Conservation (phyloP, 768 basidiomycete genomes). For the Omphalotus guepiniiformis region DNA sequence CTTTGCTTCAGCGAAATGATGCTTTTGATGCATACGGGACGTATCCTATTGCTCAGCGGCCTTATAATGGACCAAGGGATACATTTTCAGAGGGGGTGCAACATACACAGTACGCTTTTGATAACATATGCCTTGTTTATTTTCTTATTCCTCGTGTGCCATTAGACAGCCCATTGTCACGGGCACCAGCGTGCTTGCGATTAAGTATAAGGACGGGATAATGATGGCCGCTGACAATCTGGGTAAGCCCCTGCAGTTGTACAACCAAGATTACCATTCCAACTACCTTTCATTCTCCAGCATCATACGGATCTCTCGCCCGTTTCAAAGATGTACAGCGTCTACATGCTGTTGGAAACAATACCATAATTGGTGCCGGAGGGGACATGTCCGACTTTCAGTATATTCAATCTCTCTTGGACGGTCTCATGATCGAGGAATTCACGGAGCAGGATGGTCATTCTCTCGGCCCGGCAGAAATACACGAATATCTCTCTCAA, state of each 20-base stretch:
- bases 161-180: constrained; percentile 96
- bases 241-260: constrained; percentile 48
- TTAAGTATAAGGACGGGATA: constrained; percentile 94
- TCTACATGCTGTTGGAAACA: constrained; percentile 76
- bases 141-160: background rate
- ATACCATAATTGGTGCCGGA: constrained; percentile 86
- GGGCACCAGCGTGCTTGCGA: constrained; percentile 91
- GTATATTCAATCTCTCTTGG: constrained; percentile 77
- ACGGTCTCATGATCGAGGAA: constrained; percentile 75
- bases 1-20: constrained; percentile 57
- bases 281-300: constrained; percentile 38
- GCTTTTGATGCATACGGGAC: constrained; percentile 72
- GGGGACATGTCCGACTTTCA: constrained; percentile 99
- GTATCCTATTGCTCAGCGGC: constrained; percentile 66
- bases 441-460: constrained; percentile 81
- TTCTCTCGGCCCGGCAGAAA: constrained; percentile 77
- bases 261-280: too few relatives aligned
- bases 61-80: constrained; percentile 47
- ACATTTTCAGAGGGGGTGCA: constrained; percentile 64
- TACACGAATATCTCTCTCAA: constrained; percentile 88
- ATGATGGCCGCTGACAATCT: constrained; percentile 99
- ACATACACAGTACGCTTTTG: constrained; percentile 65
- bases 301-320: constrained; percentile 95
- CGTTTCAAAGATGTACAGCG: constrained; percentile 94
- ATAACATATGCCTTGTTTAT: background rate